Percentiles rank a stretch among this genome's conserved stretches.
phyloP scores from a whole-genome alignment of 441 rosid genomes.

The Manihot esculenta region DNA sequence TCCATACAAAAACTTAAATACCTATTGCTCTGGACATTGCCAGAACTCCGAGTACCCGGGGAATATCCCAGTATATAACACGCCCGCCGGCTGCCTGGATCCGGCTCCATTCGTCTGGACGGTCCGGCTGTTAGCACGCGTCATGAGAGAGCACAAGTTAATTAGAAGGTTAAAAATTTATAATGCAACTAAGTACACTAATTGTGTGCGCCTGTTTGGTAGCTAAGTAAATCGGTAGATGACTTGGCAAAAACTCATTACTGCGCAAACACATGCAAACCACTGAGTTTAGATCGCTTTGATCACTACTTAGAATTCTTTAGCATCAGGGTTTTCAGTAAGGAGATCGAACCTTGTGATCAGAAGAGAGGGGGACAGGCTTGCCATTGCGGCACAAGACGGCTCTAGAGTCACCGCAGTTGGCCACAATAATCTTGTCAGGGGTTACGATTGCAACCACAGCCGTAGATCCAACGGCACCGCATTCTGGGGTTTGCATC shows the following conservation, averaged over 20 bases:
- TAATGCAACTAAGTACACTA: neutral
- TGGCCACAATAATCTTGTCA: constrained; percentile 65
- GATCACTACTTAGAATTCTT: constrained; percentile 63
- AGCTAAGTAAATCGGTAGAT: too few species aligned
- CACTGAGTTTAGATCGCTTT: constrained; percentile 32
- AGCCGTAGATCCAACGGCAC: constrained; percentile 92
- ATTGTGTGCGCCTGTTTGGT: neutral
- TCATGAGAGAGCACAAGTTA: neutral
- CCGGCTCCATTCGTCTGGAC: constrained; percentile 72
- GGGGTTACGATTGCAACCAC: constrained; percentile 72
- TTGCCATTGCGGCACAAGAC: constrained; percentile 74
- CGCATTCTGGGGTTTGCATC: constrained; percentile 73
- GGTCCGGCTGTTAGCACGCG: constrained; percentile 63
- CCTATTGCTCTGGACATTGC: constrained; percentile 96
- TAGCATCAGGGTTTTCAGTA: neutral
- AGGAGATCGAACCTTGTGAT: constrained; percentile 64
- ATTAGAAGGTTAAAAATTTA: neutral
- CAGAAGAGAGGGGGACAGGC: constrained; percentile 66
- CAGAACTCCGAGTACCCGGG: constrained; percentile 86
- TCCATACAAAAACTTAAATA: neutral
- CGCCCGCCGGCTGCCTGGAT: constrained; percentile 81
- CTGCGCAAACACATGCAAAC: constrained; percentile 14
- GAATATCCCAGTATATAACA: constrained; percentile 83
- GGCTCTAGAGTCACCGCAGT: constrained; percentile 92
- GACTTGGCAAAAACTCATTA: too few species aligned